These are phyloP conservation scores for Conringia planisiliqua DNA, from an alignment of 345 rosid genomes.

Conservation along the genomic window DNA sequence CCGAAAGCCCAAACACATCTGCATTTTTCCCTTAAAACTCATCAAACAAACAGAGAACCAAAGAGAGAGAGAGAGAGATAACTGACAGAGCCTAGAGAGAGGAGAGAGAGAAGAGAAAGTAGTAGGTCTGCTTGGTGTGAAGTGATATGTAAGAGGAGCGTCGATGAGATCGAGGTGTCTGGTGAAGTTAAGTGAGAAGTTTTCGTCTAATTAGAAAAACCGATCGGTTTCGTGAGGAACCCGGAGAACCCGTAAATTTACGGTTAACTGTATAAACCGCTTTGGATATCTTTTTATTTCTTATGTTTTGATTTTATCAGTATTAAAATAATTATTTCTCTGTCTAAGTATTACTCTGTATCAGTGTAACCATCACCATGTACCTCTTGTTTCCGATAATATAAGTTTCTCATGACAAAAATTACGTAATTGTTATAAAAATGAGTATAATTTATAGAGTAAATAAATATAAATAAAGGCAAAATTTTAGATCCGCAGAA, in stretches of 20 bases:
- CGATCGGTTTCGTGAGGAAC: not conserved
- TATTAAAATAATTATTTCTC: too few relatives aligned
- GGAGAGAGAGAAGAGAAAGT: conserved; percentile 14
- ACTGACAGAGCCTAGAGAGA: conserved; percentile 17
- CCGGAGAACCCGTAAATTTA: not conserved
- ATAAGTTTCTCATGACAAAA: too few relatives aligned
- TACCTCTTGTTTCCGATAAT: too few relatives aligned
- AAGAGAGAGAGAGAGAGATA: conserved; percentile 1
- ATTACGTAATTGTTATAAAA: too few relatives aligned
- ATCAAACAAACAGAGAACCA: not conserved
- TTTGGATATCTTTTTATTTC: not conserved
- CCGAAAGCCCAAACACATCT: not conserved
- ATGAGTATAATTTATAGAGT: too few relatives aligned
- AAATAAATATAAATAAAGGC: too few relatives aligned
- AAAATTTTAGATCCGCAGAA: too few relatives aligned
- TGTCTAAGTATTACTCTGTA: too few relatives aligned
- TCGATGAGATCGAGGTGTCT: conserved; percentile 42
- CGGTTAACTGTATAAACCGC: not conserved
- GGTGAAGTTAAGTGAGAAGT: not conserved
- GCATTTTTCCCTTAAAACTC: not conserved
- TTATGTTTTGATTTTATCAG: too few relatives aligned
- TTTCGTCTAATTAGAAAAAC: not conserved
- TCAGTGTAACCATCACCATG: too few relatives aligned
- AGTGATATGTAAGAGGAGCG: conserved; percentile 15
- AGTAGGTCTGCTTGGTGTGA: conserved; percentile 25